Base-by-base conservation (phyloP, 75 land plant genomes). In the Selaginella moellendorffii region DNA sequence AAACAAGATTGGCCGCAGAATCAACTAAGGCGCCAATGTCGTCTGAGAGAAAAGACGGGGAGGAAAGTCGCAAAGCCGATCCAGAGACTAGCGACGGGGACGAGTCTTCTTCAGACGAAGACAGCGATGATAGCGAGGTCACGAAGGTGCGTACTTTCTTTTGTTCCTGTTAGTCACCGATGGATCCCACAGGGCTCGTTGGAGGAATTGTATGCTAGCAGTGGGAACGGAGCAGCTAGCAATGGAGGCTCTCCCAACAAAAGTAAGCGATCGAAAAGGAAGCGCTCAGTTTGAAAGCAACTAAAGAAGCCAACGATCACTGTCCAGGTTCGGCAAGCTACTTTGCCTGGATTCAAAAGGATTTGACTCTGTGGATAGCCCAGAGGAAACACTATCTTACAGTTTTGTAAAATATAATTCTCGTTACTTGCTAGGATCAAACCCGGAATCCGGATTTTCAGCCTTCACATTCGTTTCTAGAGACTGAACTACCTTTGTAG, bases 191-290 rank as follows among this genome's bases (percentile, higher is more conserved):
- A 68, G 54, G 85, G 64, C 12, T 42, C 65, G 53, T 62, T 74
- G 31, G 80, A 83, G 66, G 75, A 81, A 67, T 79, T 77, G 2
- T 79, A 76, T 72, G 79, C 80, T 56, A 79, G 79, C 27, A 81
- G 71, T 65, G 72, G 28, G 19, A 72, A 64, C 54, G 77, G 78
- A 53, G 75, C 82, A 9, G 72, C 71, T 53, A 61, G 53, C 56
- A 21, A 19, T 8, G 59, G 24, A 8, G 8, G 9, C 8, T 30
- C 86, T 53, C 53, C 69, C 22, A 86, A 75, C 56, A 69, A 71
- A 65, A 83, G 86, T 67, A 86, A 86, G 83, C 66, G 90, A 30
- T 86, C 90, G 65, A 86, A 86, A 69, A 61, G 90, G 62, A 86
- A 75, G 71, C 81, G 86, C 2, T 53, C 76, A 9, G 74, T 71